phyloP scores from a whole-genome alignment of 495 filamentous ascomycete species.

The Penicillium tannophilum region DNA sequence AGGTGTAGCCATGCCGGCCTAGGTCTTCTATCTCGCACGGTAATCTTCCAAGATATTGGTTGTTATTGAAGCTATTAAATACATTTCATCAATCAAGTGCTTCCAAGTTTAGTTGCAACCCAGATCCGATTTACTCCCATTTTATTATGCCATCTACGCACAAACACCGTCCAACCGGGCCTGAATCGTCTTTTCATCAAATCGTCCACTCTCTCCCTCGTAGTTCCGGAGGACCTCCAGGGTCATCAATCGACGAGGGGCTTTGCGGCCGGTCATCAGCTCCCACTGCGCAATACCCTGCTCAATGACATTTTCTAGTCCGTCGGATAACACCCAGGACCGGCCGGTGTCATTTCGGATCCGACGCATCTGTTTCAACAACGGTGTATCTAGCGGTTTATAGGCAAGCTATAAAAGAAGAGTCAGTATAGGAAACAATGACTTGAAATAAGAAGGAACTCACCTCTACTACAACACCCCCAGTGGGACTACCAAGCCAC shows the following conservation, averaged over 20 bases:
- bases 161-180: slow-evolving; percentile 39
- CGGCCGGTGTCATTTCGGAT: slow-evolving; percentile 60
- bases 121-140: not conserved
- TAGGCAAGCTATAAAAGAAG: slow-evolving; percentile 60
- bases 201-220: slow-evolving; percentile 41
- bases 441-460: slow-evolving; percentile 16
- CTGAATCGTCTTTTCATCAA: slow-evolving; percentile 49
- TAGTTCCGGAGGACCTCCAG: slow-evolving; percentile 62
- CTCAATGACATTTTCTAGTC: slow-evolving; percentile 75
- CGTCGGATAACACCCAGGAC: slow-evolving; percentile 78
- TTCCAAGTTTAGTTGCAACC: not conserved
- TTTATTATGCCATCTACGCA: slow-evolving; percentile 11
- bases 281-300: slow-evolving; percentile 85
- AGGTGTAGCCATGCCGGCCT: no score
- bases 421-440: slow-evolving; percentile 20
- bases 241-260: slow-evolving; percentile 73
- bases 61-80: not conserved
- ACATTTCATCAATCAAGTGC: not conserved
- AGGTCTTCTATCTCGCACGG: no score
- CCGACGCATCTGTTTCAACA: slow-evolving; percentile 64
- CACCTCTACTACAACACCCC: slow-evolving; percentile 78
- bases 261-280: slow-evolving; percentile 79
- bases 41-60: not conserved
- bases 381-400: slow-evolving; percentile 69
- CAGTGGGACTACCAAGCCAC: slow-evolving; percentile 76